Percentiles rank a stretch among this genome's conserved stretches.
Conservation (phyloP, 202 grass and related monocot genomes). For the Zoysia matrella region DNA sequence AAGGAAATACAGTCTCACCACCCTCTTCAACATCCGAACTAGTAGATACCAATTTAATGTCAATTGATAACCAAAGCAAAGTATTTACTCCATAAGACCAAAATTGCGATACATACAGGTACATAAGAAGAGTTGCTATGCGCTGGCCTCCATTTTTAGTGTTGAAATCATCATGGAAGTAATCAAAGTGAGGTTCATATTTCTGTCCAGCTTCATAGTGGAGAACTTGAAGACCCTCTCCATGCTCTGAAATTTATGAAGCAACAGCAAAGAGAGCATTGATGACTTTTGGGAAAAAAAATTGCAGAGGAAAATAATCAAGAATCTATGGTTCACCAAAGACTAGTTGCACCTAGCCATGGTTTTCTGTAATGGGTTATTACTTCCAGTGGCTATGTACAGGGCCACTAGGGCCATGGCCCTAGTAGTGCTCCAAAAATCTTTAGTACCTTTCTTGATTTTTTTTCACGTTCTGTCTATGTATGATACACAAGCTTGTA, state of each 20-base stretch:
- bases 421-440: too few relatives aligned
- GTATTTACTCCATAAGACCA: slow-evolving; percentile 5
- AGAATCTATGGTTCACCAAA: neutral
- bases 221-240: slow-evolving; percentile 97
- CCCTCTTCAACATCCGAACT: slow-evolving; percentile 99
- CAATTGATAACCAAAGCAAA: slow-evolving; percentile 31
- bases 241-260: slow-evolving; percentile 61
- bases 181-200: slow-evolving; percentile 95
- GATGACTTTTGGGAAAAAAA: slow-evolving; percentile 28
- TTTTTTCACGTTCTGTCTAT: too few relatives aligned
- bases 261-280: neutral
- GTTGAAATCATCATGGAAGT: slow-evolving; percentile 90
- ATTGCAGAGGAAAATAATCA: slow-evolving; percentile 21
- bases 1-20: slow-evolving; percentile 92
- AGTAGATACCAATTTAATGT: slow-evolving; percentile 42
- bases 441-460: too few relatives aligned
- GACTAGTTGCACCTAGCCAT: neutral
- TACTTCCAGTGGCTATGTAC: neutral
- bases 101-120: slow-evolving; percentile 70
- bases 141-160: slow-evolving; percentile 94
- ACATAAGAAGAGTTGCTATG: slow-evolving; percentile 97
- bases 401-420: too few relatives aligned
- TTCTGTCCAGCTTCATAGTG: slow-evolving; percentile 99
- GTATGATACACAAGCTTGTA: too few relatives aligned
- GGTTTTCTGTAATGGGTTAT: slow-evolving; percentile 6